Evolutionary conservation across 805 yeast species (phyloP), one percentile per base, ranked within the genome.

Genomic region (Ogataea polymorpha): DNA sequence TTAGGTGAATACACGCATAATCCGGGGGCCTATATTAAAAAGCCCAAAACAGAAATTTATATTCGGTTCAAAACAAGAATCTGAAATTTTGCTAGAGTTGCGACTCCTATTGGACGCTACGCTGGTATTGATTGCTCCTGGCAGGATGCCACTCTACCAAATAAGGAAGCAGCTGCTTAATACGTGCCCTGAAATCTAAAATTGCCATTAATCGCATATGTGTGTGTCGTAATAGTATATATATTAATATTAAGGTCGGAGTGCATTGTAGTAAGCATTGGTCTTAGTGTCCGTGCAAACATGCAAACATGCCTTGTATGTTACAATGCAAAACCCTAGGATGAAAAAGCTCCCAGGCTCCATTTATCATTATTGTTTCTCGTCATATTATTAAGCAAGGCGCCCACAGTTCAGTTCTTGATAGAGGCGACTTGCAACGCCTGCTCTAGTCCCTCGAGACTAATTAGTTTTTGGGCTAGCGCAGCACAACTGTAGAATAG

Each of bases 401-500:
- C 13, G 3, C 23, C 24, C 11, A 15, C 10, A 10, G 12, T 4
- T 23, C 29, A 33, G 17, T 13, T 13, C 10, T 33, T 26, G 27
- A 32, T 20, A 6, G 42, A 33, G 15, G 34, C 13, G 13, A 40
- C 32, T 9, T 15, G 27, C n/a, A 37, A 24, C 9, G 34, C 30
- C 10, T 14, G 18, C 14, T 32, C 46, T 12, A 42, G 6, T 6
- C 27, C 14, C 27, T 24, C 27, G 14, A 24, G n/a, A 12, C 26
- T 15, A 14, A 45, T 12, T 14, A 29, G 21, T 10, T 14, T 23
- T 27, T 39, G 29, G 13, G 37, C 27, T 27, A 37, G 10, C 6
- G 12, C n/a, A n/a, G 37, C 32, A 25, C 34, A 14, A n/a, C 36
- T 13, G 21, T 23, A 24, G 13, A 35, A 40, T 20, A 44, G 21